Base-by-base conservation (phyloP, 441 rosid species). In the Brassica hybrid region DNA sequence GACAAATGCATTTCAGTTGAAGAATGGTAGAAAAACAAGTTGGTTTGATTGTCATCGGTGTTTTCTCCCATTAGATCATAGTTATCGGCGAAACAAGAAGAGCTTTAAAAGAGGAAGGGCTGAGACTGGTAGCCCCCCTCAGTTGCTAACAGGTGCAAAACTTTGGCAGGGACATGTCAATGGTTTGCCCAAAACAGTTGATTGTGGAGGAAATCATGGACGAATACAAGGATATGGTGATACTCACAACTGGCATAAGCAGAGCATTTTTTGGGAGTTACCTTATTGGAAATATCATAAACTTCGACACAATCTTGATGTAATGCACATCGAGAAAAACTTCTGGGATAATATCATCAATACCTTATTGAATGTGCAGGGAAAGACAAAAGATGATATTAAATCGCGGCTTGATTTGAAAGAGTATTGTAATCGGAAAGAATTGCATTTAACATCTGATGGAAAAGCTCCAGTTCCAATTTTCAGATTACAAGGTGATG, bases 1-100 rank as follows among this genome's bases (percentile, higher is more conserved):
- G 56, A 50, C 18, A n/a, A 14, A 50, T 50, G 56, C 18, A 50
- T 50, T 50, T 50, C 56, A 50, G 18, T 50, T 50, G 56, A 50
- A 50, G 56, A 50, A 50, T 50, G 56, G 56, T 50, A 14, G 56
- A 50, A 50, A 50, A 50, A 50, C 56, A 50, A 50, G 56, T 50
- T 50, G 56, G 56, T 50, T 50, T 50, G 18, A 50, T 50, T 50
- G 56, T 50, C 56, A 50, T 50, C 18, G 56, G 56, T 50, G 56
- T 50, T 50, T 50, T 50, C 18, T 50, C 18, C 56, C 56, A 50
- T n/a, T 14, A n/a, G 18, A 50, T 50, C 18, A 50, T 50, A 50
- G 56, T 50, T 50, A 50, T 50, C 56, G 56, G 56, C 56, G 56
- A 50, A 14, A 50, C 56, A n/a, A 50, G 18, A 50, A 14, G 18